Conservation (phyloP, 2,329 filamentous ascomycete genomes). For the Verruconis gallopava region DNA sequence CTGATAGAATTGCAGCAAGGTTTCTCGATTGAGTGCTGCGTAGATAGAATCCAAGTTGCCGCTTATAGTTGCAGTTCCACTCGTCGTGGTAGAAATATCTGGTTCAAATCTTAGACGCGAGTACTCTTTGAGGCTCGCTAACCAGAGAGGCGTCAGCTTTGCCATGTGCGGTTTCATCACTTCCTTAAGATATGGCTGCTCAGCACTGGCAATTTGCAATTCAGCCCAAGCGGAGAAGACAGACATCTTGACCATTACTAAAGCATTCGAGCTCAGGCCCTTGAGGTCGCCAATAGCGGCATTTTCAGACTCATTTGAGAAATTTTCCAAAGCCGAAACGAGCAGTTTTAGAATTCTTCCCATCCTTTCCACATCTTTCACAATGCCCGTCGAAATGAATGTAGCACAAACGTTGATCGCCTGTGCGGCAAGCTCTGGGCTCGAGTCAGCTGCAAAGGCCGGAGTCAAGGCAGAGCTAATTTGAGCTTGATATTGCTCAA, state of each 20-base stretch:
- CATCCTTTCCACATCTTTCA: constrained; percentile 97
- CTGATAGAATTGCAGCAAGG: constrained; percentile 87
- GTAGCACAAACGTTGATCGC: constrained; percentile 96
- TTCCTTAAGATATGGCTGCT: constrained; percentile 78
- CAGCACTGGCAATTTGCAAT: constrained; percentile 84
- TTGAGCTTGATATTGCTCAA: constrained; percentile 97
- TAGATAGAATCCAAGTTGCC: constrained; percentile 89
- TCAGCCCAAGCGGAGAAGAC: constrained; percentile 97
- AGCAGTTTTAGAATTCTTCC: constrained; percentile 91
- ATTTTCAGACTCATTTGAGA: constrained; percentile 62
- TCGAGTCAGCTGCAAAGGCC: constrained; percentile 90
- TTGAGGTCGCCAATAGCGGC: constrained; percentile 86
- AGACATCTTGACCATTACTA: constrained; percentile 97
- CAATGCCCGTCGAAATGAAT: constrained; percentile 93
- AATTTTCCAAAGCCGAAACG: constrained; percentile 82
- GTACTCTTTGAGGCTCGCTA: constrained; percentile 86
- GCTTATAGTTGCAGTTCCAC: constrained; percentile 53
- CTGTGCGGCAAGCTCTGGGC: constrained; percentile 86
- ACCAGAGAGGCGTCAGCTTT: constrained; percentile 82
- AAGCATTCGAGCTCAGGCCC: constrained; percentile 85
- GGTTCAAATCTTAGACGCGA: constrained; percentile 89
- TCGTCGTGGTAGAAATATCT: constrained; percentile 79
- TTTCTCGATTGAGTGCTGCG: constrained; percentile 86
- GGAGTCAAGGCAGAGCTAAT: constrained; percentile 94
- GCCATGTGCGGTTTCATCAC: constrained; percentile 85